Evolutionary conservation across 2,329 filamentous ascomycete genomes (phyloP).

Genomic region (Pyrenophora tritici-repentis): DNA sequence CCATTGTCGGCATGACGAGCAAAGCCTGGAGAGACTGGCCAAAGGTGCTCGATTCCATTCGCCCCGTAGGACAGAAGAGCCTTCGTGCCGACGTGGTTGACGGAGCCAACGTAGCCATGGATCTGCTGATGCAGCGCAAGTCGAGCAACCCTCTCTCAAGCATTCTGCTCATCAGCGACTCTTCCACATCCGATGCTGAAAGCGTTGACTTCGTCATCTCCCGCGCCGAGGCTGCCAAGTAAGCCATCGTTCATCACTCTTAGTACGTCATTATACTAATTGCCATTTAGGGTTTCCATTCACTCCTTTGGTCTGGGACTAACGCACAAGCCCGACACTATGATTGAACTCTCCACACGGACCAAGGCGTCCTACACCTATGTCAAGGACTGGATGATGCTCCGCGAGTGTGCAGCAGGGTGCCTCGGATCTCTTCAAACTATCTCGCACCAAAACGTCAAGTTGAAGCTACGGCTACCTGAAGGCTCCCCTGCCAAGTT

Average conservation of each 20-base stretch:
- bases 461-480: slow-evolving; percentile 88
- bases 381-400: slow-evolving; percentile 99
- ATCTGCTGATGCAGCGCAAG: slow-evolving; percentile 96
- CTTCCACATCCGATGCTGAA: slow-evolving; percentile 89
- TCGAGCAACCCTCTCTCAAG: slow-evolving; percentile 93
- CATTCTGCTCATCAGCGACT: slow-evolving; percentile 96
- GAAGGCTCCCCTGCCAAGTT: slow-evolving; percentile 98
- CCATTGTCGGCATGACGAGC: slow-evolving; percentile 96
- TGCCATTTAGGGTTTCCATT: slow-evolving; percentile 73
- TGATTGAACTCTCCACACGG: slow-evolving; percentile 94
- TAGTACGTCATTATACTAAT: slow-evolving; percentile 19
- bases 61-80: slow-evolving; percentile 94
- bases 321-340: slow-evolving; percentile 97
- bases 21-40: slow-evolving; percentile 93
- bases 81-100: slow-evolving; percentile 95
- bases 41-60: slow-evolving; percentile 82
- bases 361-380: slow-evolving; percentile 98
- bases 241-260: slow-evolving; percentile 47
- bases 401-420: slow-evolving; percentile 91
- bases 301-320: slow-evolving; percentile 95
- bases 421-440: slow-evolving; percentile 91
- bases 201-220: slow-evolving; percentile 98
- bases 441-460: slow-evolving; percentile 97
- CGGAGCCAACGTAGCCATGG: slow-evolving; percentile 97
- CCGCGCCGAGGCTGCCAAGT: slow-evolving; percentile 94